Percentiles rank a stretch among this genome's conserved stretches.
Evolutionary conservation across 2,329 filamentous ascomycete genomes (phyloP).

Genomic region (Metarhizium brunneum): DNA sequence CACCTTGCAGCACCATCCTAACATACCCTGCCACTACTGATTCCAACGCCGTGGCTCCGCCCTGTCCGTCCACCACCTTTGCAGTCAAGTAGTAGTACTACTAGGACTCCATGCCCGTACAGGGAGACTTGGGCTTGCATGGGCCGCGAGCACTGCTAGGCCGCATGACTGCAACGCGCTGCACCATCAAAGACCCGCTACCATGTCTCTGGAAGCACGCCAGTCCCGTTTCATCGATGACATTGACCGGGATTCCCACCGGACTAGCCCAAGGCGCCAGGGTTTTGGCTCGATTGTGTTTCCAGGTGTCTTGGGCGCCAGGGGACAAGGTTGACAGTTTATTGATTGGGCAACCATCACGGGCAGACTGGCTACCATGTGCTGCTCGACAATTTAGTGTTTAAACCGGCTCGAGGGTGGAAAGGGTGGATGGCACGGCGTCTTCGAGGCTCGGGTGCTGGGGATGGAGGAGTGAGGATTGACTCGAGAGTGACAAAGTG

Average conservation of each 20-base stretch:
- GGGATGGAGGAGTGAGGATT: not conserved
- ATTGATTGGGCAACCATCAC: not conserved
- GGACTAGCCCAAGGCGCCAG: constrained; percentile 1
- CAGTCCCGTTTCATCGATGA: constrained; percentile 5
- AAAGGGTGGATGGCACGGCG: not conserved
- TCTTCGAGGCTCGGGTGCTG: not conserved
- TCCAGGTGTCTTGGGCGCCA: not conserved
- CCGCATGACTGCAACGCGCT: not conserved
- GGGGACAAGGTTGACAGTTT: not conserved
- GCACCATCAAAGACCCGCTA: constrained; percentile 1
- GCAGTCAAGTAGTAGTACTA: no score
- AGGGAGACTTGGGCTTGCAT: not conserved
- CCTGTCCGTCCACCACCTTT: not conserved
- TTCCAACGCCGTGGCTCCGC: constrained; percentile 1
- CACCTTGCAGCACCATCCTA: not conserved
- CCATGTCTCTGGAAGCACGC: constrained; percentile 7
- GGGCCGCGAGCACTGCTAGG: not conserved
- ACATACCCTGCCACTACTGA: not conserved
- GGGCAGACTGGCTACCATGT: not conserved
- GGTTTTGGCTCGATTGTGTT: constrained; percentile 1
- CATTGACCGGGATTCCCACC: constrained; percentile 1
- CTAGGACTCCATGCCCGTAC: no score
- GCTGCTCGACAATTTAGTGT: not conserved
- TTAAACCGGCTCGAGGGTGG: not conserved
- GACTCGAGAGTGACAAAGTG: not conserved